Evolutionary conservation across 345 rosid genomes (phyloP).

Genomic region (Cardamine occulta): DNA sequence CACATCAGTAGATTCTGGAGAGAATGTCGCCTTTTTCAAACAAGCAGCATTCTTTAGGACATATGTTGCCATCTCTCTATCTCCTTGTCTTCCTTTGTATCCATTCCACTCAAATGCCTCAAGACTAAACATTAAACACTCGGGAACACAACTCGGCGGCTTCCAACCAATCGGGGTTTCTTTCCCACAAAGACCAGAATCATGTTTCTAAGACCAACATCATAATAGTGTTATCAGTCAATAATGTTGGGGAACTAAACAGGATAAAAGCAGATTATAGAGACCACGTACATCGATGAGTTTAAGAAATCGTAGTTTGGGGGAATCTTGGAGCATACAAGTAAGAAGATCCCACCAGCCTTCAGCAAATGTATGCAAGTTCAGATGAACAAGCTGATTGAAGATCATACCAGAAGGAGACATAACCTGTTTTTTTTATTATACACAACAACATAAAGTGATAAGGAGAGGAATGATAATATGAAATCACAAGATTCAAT

Average conservation of each 20-base stretch:
- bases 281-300: slow-evolving; percentile 19
- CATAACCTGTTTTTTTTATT: neutral
- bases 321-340: slow-evolving; percentile 20
- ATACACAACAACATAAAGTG: neutral
- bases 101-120: slow-evolving; percentile 25
- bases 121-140: slow-evolving; percentile 5
- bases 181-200: neutral
- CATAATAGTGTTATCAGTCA: neutral
- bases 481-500: neutral
- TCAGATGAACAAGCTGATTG: slow-evolving; percentile 24
- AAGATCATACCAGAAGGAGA: slow-evolving; percentile 10
- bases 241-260: neutral
- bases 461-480: neutral
- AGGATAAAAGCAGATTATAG: neutral
- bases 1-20: slow-evolving; percentile 8
- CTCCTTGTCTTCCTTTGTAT: slow-evolving; percentile 20
- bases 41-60: neutral
- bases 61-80: slow-evolving; percentile 13
- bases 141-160: neutral
- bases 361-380: neutral
- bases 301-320: slow-evolving; percentile 4
- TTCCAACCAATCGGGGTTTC: slow-evolving; percentile 16
- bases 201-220: slow-evolving; percentile 12
- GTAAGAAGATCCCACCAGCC: slow-evolving; percentile 14
- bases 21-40: slow-evolving; percentile 15